Base-by-base conservation (phyloP, 345 rosid species). In the Gossypium bickii region DNA sequence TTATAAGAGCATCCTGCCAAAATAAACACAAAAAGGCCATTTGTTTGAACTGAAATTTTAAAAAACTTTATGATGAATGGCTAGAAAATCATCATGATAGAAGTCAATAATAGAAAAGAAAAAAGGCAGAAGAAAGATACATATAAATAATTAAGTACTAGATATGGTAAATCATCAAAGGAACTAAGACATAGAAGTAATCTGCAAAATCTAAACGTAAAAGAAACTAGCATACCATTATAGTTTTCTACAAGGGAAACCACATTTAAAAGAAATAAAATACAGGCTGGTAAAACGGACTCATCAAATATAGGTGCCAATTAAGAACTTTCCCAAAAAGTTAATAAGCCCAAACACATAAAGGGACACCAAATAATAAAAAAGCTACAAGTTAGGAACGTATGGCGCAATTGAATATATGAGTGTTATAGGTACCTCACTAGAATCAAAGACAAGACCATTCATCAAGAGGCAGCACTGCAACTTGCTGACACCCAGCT, bases 391-490 rank as follows among this genome's bases (percentile, higher is more conserved):
- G 9, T 27, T 45, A 49, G 13, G 44, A 51, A 17, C 57, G 20
- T 27, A 48, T 43, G 57, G 18, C 15, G 24, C 51, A 18, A 74
- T 70, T 43, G 43, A 8, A 63, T 17, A 62, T 12, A 24, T 12
- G 12, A 47, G 59, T 4, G 20, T 29, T 41, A 11, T 65, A 63
- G 29, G 66, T 85, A 95, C 98, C 99, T 95, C 97, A 52, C 81
- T 80, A 81, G 98, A 82, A 79, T 93, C 96, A 78, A 81, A 71
- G 84, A 95, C 99, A 78, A 95, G 94, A 16, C 99, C 99, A 83
- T 95, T 95, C 99, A 95, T 89, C 85, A 95, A 82, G 69, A 93
- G 85, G 77, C 88, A 83, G 69, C 96, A 87, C 74, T 82, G 80
- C 80, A 89, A 58, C 83, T 91, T 90, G 70, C 85, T 78, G 82